These are phyloP conservation scores for Entelexis paramagnoliae DNA, from an alignment of 1,139 yeast species.

Conservation along the genomic window DNA sequence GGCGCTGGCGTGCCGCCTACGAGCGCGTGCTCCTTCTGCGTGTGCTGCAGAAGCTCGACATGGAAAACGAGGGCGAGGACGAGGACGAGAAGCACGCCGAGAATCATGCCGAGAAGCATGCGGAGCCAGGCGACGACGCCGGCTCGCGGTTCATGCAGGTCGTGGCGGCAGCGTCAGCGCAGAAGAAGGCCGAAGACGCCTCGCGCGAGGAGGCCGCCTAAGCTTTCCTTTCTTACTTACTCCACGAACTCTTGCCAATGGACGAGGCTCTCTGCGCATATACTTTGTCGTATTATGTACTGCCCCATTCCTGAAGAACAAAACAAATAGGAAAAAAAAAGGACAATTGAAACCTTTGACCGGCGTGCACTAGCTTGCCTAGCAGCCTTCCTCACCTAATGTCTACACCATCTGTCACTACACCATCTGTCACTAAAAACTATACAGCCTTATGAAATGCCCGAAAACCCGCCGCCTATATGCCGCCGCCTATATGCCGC, in stretches of 20 bases:
- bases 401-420: no score
- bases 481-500: neutral
- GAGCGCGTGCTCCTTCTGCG: conserved; percentile 69
- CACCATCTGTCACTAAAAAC: no score
- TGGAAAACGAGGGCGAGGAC: conserved; percentile 42
- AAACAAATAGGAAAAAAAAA: no score
- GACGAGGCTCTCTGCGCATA: no score
- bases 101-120: neutral
- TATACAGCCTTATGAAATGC: no score
- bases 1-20: conserved; percentile 76
- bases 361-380: no score
- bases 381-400: no score
- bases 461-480: no score
- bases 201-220: neutral
- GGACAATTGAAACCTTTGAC: no score
- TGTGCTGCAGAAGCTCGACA: conserved; percentile 55
- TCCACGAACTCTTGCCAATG: no score
- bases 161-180: conserved; percentile 21
- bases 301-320: no score
- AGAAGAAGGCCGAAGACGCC: conserved; percentile 13
- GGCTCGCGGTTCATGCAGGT: conserved; percentile 20
- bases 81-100: conserved; percentile 1
- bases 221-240: neutral
- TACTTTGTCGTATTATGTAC: no score
- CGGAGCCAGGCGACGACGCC: neutral